Conservation (phyloP, 208 protist genomes). For the Crithidia expoeki region DNA sequence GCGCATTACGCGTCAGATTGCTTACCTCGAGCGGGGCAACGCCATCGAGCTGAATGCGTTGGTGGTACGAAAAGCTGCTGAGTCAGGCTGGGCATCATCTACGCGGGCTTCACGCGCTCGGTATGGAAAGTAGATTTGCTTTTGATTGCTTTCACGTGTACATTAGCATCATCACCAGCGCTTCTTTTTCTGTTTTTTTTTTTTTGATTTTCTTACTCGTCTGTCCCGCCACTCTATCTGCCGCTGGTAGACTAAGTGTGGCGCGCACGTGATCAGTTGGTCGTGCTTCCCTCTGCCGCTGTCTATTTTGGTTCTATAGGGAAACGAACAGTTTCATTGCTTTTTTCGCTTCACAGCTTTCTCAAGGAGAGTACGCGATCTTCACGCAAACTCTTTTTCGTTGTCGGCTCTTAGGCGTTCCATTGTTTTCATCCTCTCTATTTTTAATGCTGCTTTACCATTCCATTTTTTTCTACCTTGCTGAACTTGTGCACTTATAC, state of each 20-base stretch:
- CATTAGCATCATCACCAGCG: neutral
- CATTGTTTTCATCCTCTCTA: slow-evolving; percentile 8
- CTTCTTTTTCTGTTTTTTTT: slow-evolving; percentile 10
- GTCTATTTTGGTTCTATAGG: too few relatives aligned
- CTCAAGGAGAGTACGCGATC: too few relatives aligned
- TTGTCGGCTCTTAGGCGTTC: too few relatives aligned
- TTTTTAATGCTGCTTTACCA: neutral
- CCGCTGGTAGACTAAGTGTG: too few relatives aligned
- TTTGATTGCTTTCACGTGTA: neutral
- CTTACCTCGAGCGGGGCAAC: slow-evolving; percentile 25
- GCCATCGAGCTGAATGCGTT: slow-evolving; percentile 38
- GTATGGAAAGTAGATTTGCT: neutral
- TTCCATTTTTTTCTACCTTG: slow-evolving; percentile 8
- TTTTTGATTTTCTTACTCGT: slow-evolving; percentile 8
- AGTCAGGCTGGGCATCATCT: neutral
- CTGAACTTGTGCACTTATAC: neutral
- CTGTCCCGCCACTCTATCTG: too few relatives aligned
- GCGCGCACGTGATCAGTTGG: too few relatives aligned
- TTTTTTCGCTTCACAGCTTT: too few relatives aligned
- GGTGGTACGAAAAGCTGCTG: neutral
- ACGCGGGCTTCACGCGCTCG: neutral
- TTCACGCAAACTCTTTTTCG: too few relatives aligned
- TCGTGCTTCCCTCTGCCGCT: too few relatives aligned
- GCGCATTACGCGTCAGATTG: slow-evolving; percentile 24
- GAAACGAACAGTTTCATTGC: too few relatives aligned